phyloP scores from a whole-genome alignment of 2,329 filamentous ascomycete genomes.

The Penicillium sclerotigenum region DNA sequence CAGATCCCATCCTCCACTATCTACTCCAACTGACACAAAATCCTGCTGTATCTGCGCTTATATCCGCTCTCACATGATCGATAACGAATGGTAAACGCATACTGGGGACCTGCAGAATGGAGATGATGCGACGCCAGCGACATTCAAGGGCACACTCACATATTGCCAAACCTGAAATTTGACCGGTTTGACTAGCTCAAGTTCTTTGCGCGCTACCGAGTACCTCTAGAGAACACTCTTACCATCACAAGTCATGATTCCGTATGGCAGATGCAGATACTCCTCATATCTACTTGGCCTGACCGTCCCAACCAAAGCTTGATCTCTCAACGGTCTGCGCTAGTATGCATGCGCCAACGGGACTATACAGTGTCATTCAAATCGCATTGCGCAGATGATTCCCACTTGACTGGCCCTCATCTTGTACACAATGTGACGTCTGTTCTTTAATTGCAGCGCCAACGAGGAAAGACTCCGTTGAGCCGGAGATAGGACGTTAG shows the following conservation, averaged over 20 bases:
- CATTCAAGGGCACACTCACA: neutral
- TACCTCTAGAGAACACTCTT: neutral
- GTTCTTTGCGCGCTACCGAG: neutral
- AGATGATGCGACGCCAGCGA: neutral
- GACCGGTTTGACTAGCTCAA: neutral
- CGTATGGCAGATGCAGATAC: neutral
- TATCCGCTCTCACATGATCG: neutral
- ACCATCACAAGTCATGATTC: too few species aligned
- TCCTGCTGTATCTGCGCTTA: neutral
- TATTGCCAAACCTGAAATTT: neutral
- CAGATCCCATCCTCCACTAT: neutral
- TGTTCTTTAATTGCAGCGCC: neutral
- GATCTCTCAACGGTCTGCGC: neutral
- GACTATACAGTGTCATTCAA: neutral
- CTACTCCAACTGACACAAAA: neutral
- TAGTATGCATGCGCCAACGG: neutral
- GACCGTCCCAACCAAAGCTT: neutral
- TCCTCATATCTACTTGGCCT: neutral
- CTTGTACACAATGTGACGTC: neutral
- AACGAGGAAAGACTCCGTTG: neutral
- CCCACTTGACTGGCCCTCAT: neutral
- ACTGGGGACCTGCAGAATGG: neutral
- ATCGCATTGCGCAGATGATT: neutral
- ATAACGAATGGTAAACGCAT: neutral
- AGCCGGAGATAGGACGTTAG: too few species aligned